phyloP scores from a whole-genome alignment of 108 stramenopile species.

The Pseudonitzschia delicatissima region DNA sequence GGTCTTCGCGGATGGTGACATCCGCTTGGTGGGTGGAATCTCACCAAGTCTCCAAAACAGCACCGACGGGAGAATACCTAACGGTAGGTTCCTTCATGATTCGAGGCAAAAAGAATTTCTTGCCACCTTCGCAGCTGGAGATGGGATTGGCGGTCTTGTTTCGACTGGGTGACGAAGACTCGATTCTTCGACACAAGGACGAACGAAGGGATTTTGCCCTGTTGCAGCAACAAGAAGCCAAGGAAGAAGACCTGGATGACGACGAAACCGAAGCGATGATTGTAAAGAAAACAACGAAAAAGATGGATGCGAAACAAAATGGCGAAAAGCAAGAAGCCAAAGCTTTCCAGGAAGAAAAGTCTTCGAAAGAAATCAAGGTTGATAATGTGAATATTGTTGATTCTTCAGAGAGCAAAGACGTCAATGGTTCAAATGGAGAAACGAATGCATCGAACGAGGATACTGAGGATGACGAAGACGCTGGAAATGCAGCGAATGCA shows the following conservation, averaged over 20 bases:
- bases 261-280: conserved; percentile 11
- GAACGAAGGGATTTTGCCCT: conserved; percentile 84
- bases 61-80: conserved; percentile 95
- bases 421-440: not conserved
- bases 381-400: not conserved
- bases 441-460: not conserved
- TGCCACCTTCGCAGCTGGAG: conserved; percentile 89
- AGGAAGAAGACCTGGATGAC: conserved; percentile 20
- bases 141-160: conserved; percentile 94
- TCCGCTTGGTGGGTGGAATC: conserved; percentile 94
- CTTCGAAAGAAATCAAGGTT: not conserved
- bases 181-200: conserved; percentile 83
- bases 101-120: conserved; percentile 93
- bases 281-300: conserved; percentile 7
- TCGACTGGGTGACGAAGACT: conserved; percentile 86
- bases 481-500: not conserved
- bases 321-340: not conserved
- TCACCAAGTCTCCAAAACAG: conserved; percentile 94
- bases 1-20: conserved; percentile 87
- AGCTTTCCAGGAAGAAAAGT: not conserved
- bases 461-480: conserved; percentile 18
- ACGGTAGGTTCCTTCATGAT: conserved; percentile 97
- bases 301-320: not conserved
- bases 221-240: conserved; percentile 50
- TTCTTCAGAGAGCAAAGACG: not conserved